phyloP scores from a whole-genome alignment of 2,329 filamentous ascomycete genomes.

The Colletotrichum magnum region DNA sequence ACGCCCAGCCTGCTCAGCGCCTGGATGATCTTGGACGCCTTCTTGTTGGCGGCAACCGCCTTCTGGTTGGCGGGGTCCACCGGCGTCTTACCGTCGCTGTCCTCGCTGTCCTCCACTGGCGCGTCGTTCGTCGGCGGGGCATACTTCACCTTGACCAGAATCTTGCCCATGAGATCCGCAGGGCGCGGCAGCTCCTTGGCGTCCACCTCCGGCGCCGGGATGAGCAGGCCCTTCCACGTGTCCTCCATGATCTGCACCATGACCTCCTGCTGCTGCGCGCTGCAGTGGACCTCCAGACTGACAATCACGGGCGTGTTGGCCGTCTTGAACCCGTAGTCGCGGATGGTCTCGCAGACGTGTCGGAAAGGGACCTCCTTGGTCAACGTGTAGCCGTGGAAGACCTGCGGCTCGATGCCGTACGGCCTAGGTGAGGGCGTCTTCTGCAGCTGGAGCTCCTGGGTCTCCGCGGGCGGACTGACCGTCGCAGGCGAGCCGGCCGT shows the following conservation, averaged over 20 bases:
- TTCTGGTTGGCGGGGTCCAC: conserved; percentile 52
- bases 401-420: conserved; percentile 75
- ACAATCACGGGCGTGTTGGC: conserved; percentile 91
- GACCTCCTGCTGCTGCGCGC: conserved; percentile 82
- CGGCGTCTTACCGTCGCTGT: conserved; percentile 55
- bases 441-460: conserved; percentile 17
- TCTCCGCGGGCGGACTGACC: background rate
- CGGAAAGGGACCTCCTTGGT: conserved; percentile 92
- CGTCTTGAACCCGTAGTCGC: conserved; percentile 81
- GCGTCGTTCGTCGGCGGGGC: conserved; percentile 59
- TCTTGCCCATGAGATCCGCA: conserved; percentile 79
- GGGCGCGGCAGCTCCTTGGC: conserved; percentile 74
- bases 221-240: conserved; percentile 81
- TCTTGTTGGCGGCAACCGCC: conserved; percentile 47
- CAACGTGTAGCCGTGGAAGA: conserved; percentile 90
- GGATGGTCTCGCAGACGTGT: conserved; percentile 85
- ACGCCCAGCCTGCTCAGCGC: conserved; percentile 82
- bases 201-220: conserved; percentile 67
- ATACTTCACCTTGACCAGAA: conserved; percentile 87
- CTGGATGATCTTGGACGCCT: conserved; percentile 77
- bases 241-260: conserved; percentile 96
- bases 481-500: background rate
- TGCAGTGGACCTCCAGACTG: conserved; percentile 92
- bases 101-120: conserved; percentile 51
- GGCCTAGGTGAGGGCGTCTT: conserved; percentile 43